phyloP scores from a whole-genome alignment of 2,329 filamentous ascomycete genomes.

The Lachnellula subtilissima region DNA sequence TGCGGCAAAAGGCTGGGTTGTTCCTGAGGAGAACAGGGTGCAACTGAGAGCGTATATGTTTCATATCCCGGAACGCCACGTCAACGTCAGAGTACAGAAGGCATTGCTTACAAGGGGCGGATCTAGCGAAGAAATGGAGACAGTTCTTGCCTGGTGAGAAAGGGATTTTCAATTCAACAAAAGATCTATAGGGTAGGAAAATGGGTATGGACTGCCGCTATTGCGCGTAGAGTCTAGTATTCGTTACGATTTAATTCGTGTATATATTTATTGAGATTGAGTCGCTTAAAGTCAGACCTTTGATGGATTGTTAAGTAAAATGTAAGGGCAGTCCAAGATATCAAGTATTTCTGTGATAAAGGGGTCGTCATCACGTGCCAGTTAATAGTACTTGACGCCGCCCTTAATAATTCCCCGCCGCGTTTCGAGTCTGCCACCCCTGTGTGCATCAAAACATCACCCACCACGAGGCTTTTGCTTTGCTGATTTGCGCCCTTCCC shows the following conservation, averaged over 20 bases:
- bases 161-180: not conserved
- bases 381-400: not conserved
- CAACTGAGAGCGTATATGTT: conserved; percentile 23
- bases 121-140: conserved; percentile 22
- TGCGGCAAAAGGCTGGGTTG: conserved; percentile 8
- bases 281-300: too few species aligned
- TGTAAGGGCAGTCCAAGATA: too few species aligned
- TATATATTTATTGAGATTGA: not conserved
- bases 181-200: not conserved
- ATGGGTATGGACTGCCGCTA: not conserved
- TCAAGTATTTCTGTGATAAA: too few species aligned
- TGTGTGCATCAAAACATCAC: too few species aligned
- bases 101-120: conserved; percentile 19
- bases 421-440: too few species aligned
- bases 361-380: too few species aligned
- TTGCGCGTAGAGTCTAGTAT: not conserved
- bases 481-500: not conserved
- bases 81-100: conserved; percentile 23
- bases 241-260: not conserved
- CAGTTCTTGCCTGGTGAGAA: conserved; percentile 26
- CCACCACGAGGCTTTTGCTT: not conserved
- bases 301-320: too few species aligned
- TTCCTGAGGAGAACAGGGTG: conserved; percentile 26
- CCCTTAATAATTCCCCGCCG: not conserved
- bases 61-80: conserved; percentile 25